phyloP scores from a whole-genome alignment of 176 grass and related monocot species.

The Paspalum notatum region DNA sequence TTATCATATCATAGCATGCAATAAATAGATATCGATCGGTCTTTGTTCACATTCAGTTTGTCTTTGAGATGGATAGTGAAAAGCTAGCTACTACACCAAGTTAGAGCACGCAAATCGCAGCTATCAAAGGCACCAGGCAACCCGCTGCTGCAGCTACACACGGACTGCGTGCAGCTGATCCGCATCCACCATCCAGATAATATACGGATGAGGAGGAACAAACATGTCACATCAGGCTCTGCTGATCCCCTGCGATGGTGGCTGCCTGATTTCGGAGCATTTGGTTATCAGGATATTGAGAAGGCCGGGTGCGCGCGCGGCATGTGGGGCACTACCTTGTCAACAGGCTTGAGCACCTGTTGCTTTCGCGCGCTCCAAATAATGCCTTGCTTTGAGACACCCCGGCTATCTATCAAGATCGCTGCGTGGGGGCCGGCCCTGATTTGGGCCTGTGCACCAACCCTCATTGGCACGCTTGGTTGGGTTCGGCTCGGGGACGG shows the following conservation, averaged over 20 bases:
- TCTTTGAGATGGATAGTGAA: background rate
- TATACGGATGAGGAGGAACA: conserved; percentile 15
- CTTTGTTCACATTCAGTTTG: background rate
- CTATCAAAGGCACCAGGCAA: too few relatives aligned
- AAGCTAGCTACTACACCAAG: too few relatives aligned
- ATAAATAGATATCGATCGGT: background rate
- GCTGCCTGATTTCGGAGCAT: conserved; percentile 12
- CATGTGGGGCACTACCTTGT: background rate
- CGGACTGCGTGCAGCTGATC: background rate
- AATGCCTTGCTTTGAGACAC: conserved; percentile 34
- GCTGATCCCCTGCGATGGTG: background rate
- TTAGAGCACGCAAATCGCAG: too few relatives aligned
- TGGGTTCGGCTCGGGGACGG: conserved; percentile 26
- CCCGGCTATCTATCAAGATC: conserved; percentile 26
- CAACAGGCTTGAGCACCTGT: conserved; percentile 4
- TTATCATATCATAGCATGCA: background rate
- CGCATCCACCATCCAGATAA: background rate
- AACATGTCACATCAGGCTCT: conserved; percentile 29
- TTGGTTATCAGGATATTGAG: conserved; percentile 26
- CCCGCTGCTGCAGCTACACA: too few relatives aligned
- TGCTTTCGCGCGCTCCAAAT: conserved; percentile 36
- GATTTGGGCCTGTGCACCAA: conserved; percentile 47
- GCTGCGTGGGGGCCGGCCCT: conserved; percentile 26
- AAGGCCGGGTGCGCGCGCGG: background rate
- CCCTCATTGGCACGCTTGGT: background rate